Base-by-base conservation (phyloP, 768 basidiomycete species). In the Asterophora parasitica region DNA sequence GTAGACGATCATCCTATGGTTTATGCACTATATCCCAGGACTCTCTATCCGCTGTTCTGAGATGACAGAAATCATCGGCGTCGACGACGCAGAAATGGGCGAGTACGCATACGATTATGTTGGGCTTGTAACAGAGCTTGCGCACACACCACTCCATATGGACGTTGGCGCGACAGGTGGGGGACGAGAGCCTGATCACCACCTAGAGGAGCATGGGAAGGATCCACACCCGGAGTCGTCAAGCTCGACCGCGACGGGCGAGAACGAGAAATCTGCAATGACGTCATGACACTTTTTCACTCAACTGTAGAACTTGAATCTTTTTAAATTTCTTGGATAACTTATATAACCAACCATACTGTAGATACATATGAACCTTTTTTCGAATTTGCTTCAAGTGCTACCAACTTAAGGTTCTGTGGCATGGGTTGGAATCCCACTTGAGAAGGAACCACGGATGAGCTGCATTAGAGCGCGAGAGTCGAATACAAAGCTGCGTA, bases 31-130 rank as follows among this genome's bases (percentile, higher is more conserved):
- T 65, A 83, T 91, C 58, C 92, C 92, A 6, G 86, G 84, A 44
- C 74, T 90, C 45, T 73, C 82, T 33, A 76, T 97, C 53, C 85
- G 90, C 46, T 73, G 74, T 26, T 62, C 66, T 10, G 82, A 83
- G 53, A 81, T 83, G 52, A 73, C 70, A 10, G 87, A 89, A 67
- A 79, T 85, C 33, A 69, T 95, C 39, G 93, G 94, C 48, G 82
- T 95, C 56, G 94, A 97, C 66, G 88, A 92, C 58, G 76, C 82
- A 1, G 86, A 93, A 70, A 83, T 92, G 77, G 92, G 91, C 53
- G 92, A 94, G 68, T 92, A 82, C 52, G 85, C 88, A 1, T 91
- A 90, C 58, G 88, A 92, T 65, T 92, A 89, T 53, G 88, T 92
- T 27, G 86, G 83, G 9, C 62, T 89, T 42, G 88, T 89, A 58